Conservation (phyloP, 176 grass and related monocot species). For the Bonia amplexicaulis region DNA sequence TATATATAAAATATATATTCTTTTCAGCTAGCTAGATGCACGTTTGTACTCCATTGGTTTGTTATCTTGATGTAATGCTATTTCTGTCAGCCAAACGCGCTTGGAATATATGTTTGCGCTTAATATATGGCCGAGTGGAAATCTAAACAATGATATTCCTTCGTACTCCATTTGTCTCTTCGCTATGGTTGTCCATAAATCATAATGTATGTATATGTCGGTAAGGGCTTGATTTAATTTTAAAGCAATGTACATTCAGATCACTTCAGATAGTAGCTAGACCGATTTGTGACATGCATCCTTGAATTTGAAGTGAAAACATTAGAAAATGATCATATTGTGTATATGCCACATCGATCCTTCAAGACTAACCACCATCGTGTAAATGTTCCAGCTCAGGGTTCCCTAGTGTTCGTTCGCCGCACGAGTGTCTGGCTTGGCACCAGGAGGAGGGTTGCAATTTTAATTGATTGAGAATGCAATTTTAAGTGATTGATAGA, state of each 20-base stretch:
- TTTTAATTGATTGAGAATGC: no score
- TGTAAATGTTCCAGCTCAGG: no score
- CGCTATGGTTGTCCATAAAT: background rate
- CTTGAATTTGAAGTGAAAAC: no score
- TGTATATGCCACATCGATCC: no score
- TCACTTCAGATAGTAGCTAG: background rate
- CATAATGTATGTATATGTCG: background rate
- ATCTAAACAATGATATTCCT: background rate
- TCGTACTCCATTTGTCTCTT: background rate
- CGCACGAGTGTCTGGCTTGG: no score
- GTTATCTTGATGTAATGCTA: constrained; percentile 10
- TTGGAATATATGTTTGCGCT: constrained; percentile 27
- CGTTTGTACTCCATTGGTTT: constrained; percentile 20
- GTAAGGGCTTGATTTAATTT: background rate
- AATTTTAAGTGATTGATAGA: no score
- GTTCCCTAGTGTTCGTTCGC: no score
- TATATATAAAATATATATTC: constrained; percentile 26
- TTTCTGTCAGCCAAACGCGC: background rate
- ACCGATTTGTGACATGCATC: background rate
- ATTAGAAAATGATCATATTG: no score
- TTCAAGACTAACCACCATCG: no score
- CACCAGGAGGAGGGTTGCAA: no score
- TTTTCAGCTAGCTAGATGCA: constrained; percentile 13
- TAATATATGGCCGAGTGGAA: constrained; percentile 1
- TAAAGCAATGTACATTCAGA: background rate